These are phyloP conservation scores for Salix koriyanagi DNA, from an alignment of 345 rosid genomes.

Conservation along the genomic window DNA sequence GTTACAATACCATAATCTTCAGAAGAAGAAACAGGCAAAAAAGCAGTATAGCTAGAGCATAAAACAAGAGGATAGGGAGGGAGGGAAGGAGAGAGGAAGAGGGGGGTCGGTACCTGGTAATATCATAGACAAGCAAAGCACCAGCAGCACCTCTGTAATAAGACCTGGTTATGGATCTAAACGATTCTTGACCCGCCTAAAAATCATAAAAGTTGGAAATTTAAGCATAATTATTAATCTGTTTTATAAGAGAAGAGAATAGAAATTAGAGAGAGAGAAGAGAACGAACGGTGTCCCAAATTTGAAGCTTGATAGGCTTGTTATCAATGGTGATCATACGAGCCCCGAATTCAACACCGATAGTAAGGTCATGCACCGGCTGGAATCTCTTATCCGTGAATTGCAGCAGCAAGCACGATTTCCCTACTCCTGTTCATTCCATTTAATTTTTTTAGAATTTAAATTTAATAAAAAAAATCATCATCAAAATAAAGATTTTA, in stretches of 20 bases:
- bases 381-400: slow-evolving; percentile 97
- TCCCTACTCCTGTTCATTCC: slow-evolving; percentile 65
- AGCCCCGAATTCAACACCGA: slow-evolving; percentile 94
- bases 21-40: too few species aligned
- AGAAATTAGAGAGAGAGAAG: neutral
- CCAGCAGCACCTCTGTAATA: slow-evolving; percentile 98
- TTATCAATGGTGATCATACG: slow-evolving; percentile 91
- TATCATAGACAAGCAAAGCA: slow-evolving; percentile 96
- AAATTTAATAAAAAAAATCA: neutral
- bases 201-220: neutral
- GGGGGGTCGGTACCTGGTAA: slow-evolving; percentile 56
- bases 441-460: neutral
- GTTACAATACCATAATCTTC: too few species aligned
- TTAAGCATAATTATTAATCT: neutral
- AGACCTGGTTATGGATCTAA: slow-evolving; percentile 94
- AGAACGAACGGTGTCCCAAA: slow-evolving; percentile 85
- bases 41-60: too few species aligned
- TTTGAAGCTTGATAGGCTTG: slow-evolving; percentile 94
- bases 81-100: too few species aligned
- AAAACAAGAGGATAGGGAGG: too few species aligned
- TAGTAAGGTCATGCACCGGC: slow-evolving; percentile 93
- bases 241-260: neutral
- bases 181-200: slow-evolving; percentile 98
- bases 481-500: neutral
- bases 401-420: slow-evolving; percentile 94